phyloP scores from a whole-genome alignment of 768 basidiomycete species.

The Russula earlei region DNA sequence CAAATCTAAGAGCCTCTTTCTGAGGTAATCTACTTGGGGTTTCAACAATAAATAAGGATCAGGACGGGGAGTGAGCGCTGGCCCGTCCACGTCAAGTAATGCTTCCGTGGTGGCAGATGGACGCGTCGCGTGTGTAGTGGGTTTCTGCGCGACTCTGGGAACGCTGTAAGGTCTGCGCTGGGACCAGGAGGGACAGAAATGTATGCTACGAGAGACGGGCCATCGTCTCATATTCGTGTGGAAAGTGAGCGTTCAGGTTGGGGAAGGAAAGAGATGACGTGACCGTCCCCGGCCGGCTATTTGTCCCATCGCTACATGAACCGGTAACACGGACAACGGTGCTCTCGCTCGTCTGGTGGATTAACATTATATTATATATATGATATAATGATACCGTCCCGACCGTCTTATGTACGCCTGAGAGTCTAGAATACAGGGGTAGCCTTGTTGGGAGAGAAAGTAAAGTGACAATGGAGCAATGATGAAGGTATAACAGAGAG shows the following conservation, averaged over 20 bases:
- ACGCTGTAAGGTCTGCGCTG: slow-evolving; percentile 3
- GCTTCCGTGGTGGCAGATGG: neutral
- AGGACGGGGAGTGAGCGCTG: slow-evolving; percentile 24
- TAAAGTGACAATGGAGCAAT: neutral
- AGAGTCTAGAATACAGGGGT: slow-evolving; percentile 10
- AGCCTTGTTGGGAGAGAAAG: neutral
- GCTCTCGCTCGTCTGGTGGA: too few species aligned
- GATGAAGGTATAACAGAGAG: neutral
- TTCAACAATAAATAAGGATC: slow-evolving; percentile 68
- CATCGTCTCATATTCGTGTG: slow-evolving; percentile 14
- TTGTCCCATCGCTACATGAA: too few species aligned
- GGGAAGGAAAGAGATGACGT: neutral
- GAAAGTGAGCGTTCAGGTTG: neutral
- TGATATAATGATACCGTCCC: slow-evolving; percentile 12
- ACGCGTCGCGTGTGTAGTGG: slow-evolving; percentile 2
- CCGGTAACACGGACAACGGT: too few species aligned
- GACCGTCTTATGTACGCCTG: neutral
- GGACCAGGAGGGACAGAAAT: neutral
- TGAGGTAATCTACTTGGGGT: slow-evolving; percentile 62
- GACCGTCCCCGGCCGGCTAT: neutral
- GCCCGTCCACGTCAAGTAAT: neutral
- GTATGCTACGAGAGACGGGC: neutral
- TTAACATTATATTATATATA: slow-evolving; percentile 6
- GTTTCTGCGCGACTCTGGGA: slow-evolving; percentile 13
- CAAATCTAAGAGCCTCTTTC: slow-evolving; percentile 61